These are phyloP conservation scores for Paramecium sexaurelia DNA, from an alignment of 73 alveolate genomes.

Conservation along the genomic window DNA sequence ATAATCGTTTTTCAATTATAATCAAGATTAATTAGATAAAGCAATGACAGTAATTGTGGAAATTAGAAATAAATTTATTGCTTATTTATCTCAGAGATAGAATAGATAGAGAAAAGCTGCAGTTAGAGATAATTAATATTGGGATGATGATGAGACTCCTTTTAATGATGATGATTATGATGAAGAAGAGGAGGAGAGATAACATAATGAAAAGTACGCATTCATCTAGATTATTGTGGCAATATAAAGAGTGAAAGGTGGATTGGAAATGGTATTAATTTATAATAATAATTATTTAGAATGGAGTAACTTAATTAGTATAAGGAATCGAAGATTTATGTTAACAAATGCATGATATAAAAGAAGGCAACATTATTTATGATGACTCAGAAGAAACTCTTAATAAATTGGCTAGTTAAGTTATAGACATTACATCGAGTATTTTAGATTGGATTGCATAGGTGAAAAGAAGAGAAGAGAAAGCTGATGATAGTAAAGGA, in stretches of 20 bases:
- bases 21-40: constrained; percentile 38
- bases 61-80: constrained; percentile 32
- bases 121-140: background rate
- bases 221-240: constrained; percentile 14
- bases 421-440: background rate
- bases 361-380: constrained; percentile 35
- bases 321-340: constrained; percentile 32
- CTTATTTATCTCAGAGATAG: background rate
- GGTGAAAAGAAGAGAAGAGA: constrained; percentile 22
- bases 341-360: constrained; percentile 38
- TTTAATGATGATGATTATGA: constrained; percentile 52
- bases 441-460: constrained; percentile 46
- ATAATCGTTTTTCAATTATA: constrained; percentile 1
- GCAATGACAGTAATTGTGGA: constrained; percentile 8
- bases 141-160: background rate
- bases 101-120: constrained; percentile 48
- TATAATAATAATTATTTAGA: background rate
- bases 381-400: constrained; percentile 44
- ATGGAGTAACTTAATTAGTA: constrained; percentile 11
- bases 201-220: constrained; percentile 38
- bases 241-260: background rate
- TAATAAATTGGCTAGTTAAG: constrained; percentile 5
- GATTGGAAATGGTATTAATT: constrained; percentile 13
- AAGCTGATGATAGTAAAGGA: constrained; percentile 41
- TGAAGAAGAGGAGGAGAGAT: constrained; percentile 54